Base-by-base conservation (phyloP, 768 basidiomycete genomes). In the Termitomyces sp. region DNA sequence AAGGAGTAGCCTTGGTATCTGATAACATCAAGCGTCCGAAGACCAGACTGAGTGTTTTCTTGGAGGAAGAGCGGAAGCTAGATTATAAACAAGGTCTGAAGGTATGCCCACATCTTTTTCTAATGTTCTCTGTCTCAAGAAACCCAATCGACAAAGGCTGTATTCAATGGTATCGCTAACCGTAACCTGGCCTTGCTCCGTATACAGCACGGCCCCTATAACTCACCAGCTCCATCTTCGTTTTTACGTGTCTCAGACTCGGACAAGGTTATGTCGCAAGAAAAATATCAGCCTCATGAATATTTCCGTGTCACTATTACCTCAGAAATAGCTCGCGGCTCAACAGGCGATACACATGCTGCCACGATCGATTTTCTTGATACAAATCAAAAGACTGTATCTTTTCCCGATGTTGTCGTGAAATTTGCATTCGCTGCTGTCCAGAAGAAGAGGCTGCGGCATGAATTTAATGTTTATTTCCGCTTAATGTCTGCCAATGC, bases 281-380 rank as follows among this genome's bases (percentile, higher is more conserved):
- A 50, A 6, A 30, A 11, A 2, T 58, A 37, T 18, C 11, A 45
- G 9, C 55, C 57, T 13, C 47, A 50, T 20, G 60, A 64, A 42
- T 65, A 59, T 34, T 58, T 67, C 45, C 34, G 39, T 12, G 24
- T 65, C 27, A 66, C 61, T 16, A 30, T 67, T 18, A 60, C 47
- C 4, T 62, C 66, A 13, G 54, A 61, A 34, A 54, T 63, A 15
- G 61, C 52, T 2, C 5, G 46, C 1, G 66, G 65, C 6, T 58
- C 66, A 9, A 67, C 61, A 18, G 63, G 64, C 2, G 55, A 62
- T 24, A 54, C 58, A 18, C 66, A 67, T 50, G 36, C 37, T 4
- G 66, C 58, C 12, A 63, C 41, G 2, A 39, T 66, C 20, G 50
- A 62, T 18, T 41, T 64, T 12, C 18, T 49, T 4, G 31, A 20